These are phyloP conservation scores for Myotisia sp. DNA, from an alignment of 2,329 filamentous ascomycete species.

Conservation along the genomic window DNA sequence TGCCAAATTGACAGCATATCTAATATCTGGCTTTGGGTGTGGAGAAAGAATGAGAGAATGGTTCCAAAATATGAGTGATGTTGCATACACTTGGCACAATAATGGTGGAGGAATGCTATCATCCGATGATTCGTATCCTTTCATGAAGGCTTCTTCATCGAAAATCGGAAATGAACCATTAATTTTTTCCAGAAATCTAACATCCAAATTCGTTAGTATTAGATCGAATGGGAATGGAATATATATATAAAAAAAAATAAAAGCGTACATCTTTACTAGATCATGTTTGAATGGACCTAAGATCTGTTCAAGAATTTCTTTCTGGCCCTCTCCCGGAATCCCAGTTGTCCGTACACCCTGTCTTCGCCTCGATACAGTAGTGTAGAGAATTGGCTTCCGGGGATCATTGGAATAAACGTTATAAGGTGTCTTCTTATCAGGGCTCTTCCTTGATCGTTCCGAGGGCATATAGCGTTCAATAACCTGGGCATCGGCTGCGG, in stretches of 20 bases:
- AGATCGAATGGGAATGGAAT: constrained; percentile 2
- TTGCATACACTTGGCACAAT: constrained; percentile 44
- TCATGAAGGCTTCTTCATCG: constrained; percentile 41
- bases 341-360: constrained; percentile 33
- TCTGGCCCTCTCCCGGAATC: constrained; percentile 35
- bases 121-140: constrained; percentile 33
- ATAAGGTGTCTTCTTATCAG: constrained; percentile 32
- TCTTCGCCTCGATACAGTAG: constrained; percentile 37
- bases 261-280: constrained; percentile 37
- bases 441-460: constrained; percentile 25
- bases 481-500: constrained; percentile 46
- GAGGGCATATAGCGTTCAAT: constrained; percentile 44
- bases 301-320: constrained; percentile 44
- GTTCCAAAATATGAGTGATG: constrained; percentile 45
- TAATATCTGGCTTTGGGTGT: constrained; percentile 41
- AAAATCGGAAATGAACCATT: constrained; percentile 50
- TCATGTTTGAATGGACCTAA: constrained; percentile 41
- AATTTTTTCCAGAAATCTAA: constrained; percentile 42
- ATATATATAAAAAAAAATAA: constrained; percentile 5
- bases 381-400: constrained; percentile 33
- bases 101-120: constrained; percentile 41
- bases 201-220: constrained; percentile 12
- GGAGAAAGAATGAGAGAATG: constrained; percentile 31
- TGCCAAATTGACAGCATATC: constrained; percentile 50
- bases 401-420: constrained; percentile 37